Base-by-base conservation (phyloP, 2,329 filamentous ascomycete species). In the Fusarium clavum region DNA sequence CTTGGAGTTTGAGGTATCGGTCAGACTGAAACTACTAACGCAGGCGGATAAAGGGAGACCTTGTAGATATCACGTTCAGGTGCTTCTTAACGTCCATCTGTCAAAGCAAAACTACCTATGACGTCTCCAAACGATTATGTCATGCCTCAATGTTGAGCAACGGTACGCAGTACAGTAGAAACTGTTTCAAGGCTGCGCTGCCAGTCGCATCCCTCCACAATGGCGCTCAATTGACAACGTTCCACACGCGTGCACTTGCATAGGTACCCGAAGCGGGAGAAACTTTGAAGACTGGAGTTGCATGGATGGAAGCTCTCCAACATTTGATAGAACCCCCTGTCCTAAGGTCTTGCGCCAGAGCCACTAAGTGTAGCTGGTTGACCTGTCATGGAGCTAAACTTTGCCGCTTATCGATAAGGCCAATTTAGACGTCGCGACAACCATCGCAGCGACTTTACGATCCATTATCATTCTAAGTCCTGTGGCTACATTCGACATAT, bases 381-480 rank as follows among this genome's bases (percentile, higher is more conserved):
- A 52, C 47, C 47, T 61, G 62, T 41, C 56, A 57, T 32, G 27
- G 34, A 51, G 45, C 45, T 29, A 51, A 71, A 58, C 55, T 71
- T 55, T 61, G 45, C 44, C 57, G 32, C 68, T 70, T 70, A 70
- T 70, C 68, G 68, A 70, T 70, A 70, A 70, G 67, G 12, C 29
- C 46, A 49, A 53, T 48, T 65, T 64, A 55, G 64, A 70, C 59
- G 59, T 70, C 64, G 68, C 55, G 56, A 52, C 68, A 64, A 30
- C 54, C 40, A 38, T 49, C 24, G 30, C n/a, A 53, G 16, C 20
- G 46, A 48, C 57, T 71, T 68, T 52, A 46, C 55, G 41, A 54
- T 52, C 32, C 25, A 62, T 53, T 55, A 29, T 55, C 51, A 54
- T 43, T 52, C 32, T 44, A 54, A 69, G 52, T 30, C 29, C 34